Evolutionary conservation across 2,329 filamentous ascomycete genomes (phyloP).

Genomic region (Scopulariopsis brevicaulis): DNA sequence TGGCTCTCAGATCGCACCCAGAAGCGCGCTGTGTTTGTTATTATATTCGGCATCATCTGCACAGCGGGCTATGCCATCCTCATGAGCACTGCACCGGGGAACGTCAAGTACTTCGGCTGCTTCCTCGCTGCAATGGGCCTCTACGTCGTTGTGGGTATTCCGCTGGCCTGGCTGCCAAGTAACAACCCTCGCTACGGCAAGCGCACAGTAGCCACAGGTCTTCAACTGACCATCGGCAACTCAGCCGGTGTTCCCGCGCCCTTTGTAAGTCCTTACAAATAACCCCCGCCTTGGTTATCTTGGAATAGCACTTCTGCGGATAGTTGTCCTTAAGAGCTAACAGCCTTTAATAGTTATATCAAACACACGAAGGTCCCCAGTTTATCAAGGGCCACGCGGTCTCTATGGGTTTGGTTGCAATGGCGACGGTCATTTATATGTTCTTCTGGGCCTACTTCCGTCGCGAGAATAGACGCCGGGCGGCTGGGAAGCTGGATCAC

Average conservation of each 20-base stretch:
- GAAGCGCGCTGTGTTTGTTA: slow-evolving; percentile 41
- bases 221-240: slow-evolving; percentile 2
- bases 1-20: slow-evolving; percentile 47
- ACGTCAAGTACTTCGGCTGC: slow-evolving; percentile 49
- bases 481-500: not conserved
- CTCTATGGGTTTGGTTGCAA: not conserved
- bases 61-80: slow-evolving; percentile 49
- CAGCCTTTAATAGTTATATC: not conserved
- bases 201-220: not conserved
- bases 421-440: not conserved
- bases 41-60: slow-evolving; percentile 34
- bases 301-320: no score
- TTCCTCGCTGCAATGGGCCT: slow-evolving; percentile 51
- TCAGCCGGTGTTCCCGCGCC: not conserved
- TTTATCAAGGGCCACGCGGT: not conserved
- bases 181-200: slow-evolving; percentile 4
- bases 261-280: slow-evolving; percentile 9
- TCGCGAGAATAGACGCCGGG: not conserved
- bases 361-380: not conserved
- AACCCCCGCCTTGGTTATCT: no score
- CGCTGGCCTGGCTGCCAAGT: slow-evolving; percentile 3
- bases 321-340: no score
- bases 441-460: not conserved
- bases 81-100: slow-evolving; percentile 38
- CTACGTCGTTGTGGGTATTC: slow-evolving; percentile 23